These are phyloP conservation scores for Seiridium cupressi DNA, from an alignment of 2,329 filamentous ascomycete genomes.

Conservation along the genomic window DNA sequence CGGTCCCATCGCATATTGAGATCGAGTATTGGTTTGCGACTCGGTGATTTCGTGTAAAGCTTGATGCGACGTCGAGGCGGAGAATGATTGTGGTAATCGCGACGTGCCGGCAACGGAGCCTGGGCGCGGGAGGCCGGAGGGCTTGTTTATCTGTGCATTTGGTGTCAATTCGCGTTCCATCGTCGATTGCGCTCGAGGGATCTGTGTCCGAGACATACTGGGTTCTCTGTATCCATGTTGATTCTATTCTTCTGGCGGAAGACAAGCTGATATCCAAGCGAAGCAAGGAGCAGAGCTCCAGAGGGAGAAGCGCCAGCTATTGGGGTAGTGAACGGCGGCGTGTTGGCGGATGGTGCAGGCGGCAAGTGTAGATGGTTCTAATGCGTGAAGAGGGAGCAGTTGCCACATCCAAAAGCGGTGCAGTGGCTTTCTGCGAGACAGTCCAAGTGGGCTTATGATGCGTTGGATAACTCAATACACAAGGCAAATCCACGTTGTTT, in stretches of 20 bases:
- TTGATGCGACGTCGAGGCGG: conserved; percentile 21
- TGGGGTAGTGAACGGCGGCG: conserved; percentile 7
- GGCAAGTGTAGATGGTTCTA: neutral
- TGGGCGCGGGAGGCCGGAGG: conserved; percentile 10
- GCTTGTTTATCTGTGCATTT: conserved; percentile 5
- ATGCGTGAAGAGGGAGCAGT: neutral
- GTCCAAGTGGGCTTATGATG: conserved; percentile 4
- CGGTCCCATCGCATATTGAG: conserved; percentile 39
- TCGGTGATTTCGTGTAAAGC: conserved; percentile 55
- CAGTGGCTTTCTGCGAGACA: neutral
- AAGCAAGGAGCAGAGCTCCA: conserved; percentile 37
- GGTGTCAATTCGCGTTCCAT: neutral
- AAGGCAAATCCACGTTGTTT: neutral
- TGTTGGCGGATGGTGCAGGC: conserved; percentile 3
- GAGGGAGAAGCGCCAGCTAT: conserved; percentile 23
- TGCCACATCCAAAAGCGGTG: neutral
- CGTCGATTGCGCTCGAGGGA: neutral
- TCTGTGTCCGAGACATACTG: conserved; percentile 7
- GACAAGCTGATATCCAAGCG: conserved; percentile 26
- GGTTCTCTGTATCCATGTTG: conserved; percentile 30
- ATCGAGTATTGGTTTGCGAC: conserved; percentile 58
- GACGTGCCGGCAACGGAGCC: conserved; percentile 10
- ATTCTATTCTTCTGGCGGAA: conserved; percentile 26
- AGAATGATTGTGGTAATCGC: conserved; percentile 19
- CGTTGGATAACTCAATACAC: neutral